phyloP scores from a whole-genome alignment of 352 stramenopile genomes.

The Pythium rishiriense region DNA sequence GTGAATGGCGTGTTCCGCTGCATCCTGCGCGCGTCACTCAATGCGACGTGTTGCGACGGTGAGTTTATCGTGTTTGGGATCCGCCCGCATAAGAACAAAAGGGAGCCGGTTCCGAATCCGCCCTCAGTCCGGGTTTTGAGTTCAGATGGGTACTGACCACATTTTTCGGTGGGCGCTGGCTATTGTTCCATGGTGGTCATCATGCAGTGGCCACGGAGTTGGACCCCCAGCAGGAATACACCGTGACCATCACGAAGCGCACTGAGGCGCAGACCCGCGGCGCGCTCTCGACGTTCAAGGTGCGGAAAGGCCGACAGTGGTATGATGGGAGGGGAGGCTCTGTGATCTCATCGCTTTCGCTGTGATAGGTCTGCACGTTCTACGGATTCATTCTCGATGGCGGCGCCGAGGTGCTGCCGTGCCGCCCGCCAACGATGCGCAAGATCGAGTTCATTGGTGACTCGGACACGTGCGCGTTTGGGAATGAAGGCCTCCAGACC shows the following conservation, averaged over 20 bases:
- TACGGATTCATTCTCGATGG: constrained; percentile 87
- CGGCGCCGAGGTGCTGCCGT: constrained; percentile 57
- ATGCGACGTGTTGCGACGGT: constrained; percentile 82
- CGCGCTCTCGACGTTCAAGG: constrained; percentile 86
- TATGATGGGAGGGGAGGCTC: background rate
- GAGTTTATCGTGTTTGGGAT: constrained; percentile 6
- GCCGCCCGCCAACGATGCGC: constrained; percentile 34
- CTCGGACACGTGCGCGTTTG: constrained; percentile 82
- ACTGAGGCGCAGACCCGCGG: constrained; percentile 85
- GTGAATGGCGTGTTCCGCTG: constrained; percentile 71
- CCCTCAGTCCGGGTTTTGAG: background rate
- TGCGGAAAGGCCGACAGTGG: too few relatives aligned
- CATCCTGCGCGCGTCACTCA: constrained; percentile 76
- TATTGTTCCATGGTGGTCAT: constrained; percentile 2
- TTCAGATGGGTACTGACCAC: constrained; percentile 20
- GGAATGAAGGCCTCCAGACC: constrained; percentile 79
- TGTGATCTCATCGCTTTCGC: background rate
- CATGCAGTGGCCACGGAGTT: constrained; percentile 72
- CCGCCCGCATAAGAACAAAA: background rate
- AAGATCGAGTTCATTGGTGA: constrained; percentile 88
- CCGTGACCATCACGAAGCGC: constrained; percentile 73
- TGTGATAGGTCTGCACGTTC: constrained; percentile 87
- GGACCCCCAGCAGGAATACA: constrained; percentile 52
- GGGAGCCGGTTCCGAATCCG: background rate
- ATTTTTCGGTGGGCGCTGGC: background rate